These are phyloP conservation scores for Mortierella sp. DNA, from an alignment of 371 early-diverging fungal species.

Conservation along the genomic window DNA sequence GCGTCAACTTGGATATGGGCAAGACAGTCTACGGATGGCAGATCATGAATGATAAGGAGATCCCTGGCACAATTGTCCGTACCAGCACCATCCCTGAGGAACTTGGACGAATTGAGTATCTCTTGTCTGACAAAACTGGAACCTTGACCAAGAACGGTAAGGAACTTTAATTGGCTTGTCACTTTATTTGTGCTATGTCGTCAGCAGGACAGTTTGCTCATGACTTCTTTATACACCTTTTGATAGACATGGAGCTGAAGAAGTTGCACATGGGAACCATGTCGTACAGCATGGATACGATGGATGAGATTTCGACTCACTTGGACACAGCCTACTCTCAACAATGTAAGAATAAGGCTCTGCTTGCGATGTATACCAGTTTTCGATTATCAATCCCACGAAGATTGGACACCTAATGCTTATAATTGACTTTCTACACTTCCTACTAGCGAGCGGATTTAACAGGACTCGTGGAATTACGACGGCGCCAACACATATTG, in stretches of 20 bases:
- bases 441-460: constrained; percentile 37
- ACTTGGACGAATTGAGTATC: constrained; percentile 97
- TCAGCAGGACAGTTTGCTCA: background rate
- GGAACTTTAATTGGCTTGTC: background rate
- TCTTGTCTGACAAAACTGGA: constrained; percentile 99
- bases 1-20: constrained; percentile 98
- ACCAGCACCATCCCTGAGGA: constrained; percentile 99
- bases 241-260: constrained; percentile 96
- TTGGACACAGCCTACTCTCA: constrained; percentile 71
- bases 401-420: background rate
- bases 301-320: constrained; percentile 87
- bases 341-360: constrained; percentile 29
- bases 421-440: background rate
- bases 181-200: background rate
- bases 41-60: constrained; percentile 87
- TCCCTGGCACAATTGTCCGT: constrained; percentile 93
- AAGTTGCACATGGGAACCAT: constrained; percentile 98
- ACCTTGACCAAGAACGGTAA: constrained; percentile 99
- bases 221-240: background rate
- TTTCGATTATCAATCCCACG: background rate
- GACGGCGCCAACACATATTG: constrained; percentile 36
- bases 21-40: constrained; percentile 92
- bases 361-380: background rate
- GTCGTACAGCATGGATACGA: constrained; percentile 92
- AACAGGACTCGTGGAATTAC: constrained; percentile 45